A percentile compares a stretch with the other conserved stretches of the same genome.
These are phyloP conservation scores for Bruguiera parviflora DNA, from an alignment of 345 rosid species.

Conservation along the genomic window DNA sequence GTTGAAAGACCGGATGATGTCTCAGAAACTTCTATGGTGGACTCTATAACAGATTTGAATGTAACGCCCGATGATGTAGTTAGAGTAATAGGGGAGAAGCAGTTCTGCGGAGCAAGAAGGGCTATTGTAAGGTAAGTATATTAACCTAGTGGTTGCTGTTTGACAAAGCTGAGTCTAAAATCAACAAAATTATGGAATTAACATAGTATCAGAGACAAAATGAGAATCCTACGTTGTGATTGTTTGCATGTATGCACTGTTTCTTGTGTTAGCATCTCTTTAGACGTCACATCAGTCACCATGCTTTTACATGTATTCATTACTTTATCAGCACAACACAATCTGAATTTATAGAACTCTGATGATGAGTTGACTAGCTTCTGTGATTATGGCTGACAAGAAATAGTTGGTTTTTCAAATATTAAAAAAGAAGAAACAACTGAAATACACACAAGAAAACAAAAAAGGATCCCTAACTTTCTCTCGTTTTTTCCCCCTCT, in stretches of 20 bases:
- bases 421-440: background rate
- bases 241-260: background rate
- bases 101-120: constrained; percentile 70
- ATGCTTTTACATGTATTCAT: background rate
- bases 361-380: background rate
- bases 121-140: constrained; percentile 65
- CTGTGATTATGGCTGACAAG: background rate
- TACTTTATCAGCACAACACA: background rate
- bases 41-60: constrained; percentile 36
- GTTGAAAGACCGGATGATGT: constrained; percentile 17
- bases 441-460: background rate
- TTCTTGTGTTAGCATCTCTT: no score
- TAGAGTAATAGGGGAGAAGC: constrained; percentile 59
- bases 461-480: background rate
- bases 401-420: background rate
- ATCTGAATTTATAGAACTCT: background rate
- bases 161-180: background rate
- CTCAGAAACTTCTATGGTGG: constrained; percentile 32
- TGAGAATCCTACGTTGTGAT: background rate
- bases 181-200: background rate
- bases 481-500: background rate
- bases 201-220: background rate
- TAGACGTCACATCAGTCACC: no score
- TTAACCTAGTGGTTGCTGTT: background rate
- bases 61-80: constrained; percentile 57